phyloP scores from a whole-genome alignment of 1,139 yeast genomes.

The Lodderomyces jiufengensis region DNA sequence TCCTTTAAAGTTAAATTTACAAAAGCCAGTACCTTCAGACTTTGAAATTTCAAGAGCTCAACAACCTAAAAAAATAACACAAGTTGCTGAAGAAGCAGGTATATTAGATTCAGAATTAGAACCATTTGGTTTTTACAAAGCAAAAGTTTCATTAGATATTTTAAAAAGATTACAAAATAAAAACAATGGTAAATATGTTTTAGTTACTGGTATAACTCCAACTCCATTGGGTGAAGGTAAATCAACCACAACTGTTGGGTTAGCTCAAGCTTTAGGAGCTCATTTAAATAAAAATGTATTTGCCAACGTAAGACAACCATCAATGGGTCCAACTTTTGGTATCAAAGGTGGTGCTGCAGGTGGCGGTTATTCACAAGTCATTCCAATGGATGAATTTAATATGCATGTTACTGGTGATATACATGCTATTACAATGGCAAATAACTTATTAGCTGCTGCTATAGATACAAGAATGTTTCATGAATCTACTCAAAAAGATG shows the following conservation, averaged over 20 bases:
- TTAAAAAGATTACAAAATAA: constrained; percentile 69
- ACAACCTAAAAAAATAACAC: constrained; percentile 77
- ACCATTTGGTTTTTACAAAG: constrained; percentile 89
- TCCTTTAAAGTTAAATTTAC: constrained; percentile 63
- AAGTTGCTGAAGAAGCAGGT: constrained; percentile 83
- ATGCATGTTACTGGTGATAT: constrained; percentile 98
- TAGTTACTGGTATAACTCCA: constrained; percentile 97
- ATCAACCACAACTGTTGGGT: constrained; percentile 94
- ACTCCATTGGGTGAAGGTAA: constrained; percentile 99
- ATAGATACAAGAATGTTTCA: constrained; percentile 98
- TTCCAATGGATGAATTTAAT: constrained; percentile 99
- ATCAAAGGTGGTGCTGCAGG: constrained; percentile 99
- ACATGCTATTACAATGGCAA: constrained; percentile 95
- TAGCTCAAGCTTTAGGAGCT: constrained; percentile 95
- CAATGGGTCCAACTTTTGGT: constrained; percentile 99
- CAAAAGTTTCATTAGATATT: constrained; percentile 75
- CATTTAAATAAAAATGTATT: constrained; percentile 82
- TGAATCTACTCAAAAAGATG: constrained; percentile 89
- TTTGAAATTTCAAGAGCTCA: constrained; percentile 90
- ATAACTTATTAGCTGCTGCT: constrained; percentile 94
- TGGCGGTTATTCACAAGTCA: constrained; percentile 97
- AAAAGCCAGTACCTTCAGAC: constrained; percentile 89
- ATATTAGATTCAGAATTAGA: constrained; percentile 80
- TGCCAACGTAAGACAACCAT: constrained; percentile 97
- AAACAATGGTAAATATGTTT: constrained; percentile 80